Conservation (phyloP, 768 basidiomycete genomes). For the Macrolepiota fuliginosa region DNA sequence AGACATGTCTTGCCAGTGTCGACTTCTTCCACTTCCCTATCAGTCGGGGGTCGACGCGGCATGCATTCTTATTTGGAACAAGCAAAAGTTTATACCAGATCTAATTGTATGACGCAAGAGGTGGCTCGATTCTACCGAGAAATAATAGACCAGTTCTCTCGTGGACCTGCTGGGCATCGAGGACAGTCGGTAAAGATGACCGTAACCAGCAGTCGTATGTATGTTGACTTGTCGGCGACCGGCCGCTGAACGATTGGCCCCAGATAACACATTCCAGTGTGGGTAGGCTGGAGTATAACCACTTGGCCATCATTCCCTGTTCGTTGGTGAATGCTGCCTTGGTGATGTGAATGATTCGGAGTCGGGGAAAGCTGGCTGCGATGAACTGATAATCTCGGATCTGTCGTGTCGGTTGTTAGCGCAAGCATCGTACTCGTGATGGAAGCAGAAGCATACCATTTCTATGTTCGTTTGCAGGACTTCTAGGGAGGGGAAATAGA, state of each 20-base stretch:
- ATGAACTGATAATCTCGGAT: not conserved
- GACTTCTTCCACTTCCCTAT: no score
- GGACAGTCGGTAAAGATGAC: not conserved
- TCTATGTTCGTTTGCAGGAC: constrained; percentile 1
- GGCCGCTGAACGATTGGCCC: not conserved
- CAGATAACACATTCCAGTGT: not conserved
- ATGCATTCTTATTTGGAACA: no score
- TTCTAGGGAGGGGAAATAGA: not conserved
- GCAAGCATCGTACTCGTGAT: not conserved
- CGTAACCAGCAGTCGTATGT: not conserved
- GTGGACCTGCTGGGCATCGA: constrained; percentile 1
- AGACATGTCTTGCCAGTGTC: no score
- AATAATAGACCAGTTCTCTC: not conserved
- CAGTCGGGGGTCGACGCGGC: no score
- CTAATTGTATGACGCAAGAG: not conserved
- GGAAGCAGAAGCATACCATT: not conserved
- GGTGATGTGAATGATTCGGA: constrained; percentile 2
- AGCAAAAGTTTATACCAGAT: not conserved
- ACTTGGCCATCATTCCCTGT: constrained; percentile 1
- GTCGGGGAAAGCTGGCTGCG: not conserved
- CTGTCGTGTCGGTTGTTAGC: not conserved
- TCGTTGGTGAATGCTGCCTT: not conserved
- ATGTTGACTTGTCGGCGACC: not conserved
- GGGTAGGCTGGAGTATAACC: not conserved
- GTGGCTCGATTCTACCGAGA: not conserved